Conservation (phyloP, 139 green algal species). For the Nannochloris sp. region DNA sequence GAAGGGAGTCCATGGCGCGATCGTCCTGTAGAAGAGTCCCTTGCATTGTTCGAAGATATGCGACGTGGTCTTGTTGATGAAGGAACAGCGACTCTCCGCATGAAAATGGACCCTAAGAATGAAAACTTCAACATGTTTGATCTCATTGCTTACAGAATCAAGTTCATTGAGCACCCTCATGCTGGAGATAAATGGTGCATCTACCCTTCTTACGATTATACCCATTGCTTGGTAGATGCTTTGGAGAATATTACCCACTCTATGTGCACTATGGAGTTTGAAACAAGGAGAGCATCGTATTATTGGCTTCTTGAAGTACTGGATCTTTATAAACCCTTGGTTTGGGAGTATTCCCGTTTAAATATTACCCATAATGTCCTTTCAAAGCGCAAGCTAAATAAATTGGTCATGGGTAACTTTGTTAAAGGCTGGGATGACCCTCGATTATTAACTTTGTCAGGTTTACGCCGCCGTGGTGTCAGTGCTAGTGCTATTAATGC, state of each 20-base stretch:
- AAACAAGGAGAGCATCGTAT: conserved; percentile 92
- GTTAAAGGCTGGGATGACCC: conserved; percentile 97
- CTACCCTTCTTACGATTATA: conserved; percentile 99
- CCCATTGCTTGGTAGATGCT: conserved; percentile 94
- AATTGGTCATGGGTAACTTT: conserved; percentile 66
- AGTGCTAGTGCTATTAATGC: conserved; percentile 83
- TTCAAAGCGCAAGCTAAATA: conserved; percentile 95
- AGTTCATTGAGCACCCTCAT: conserved; percentile 84
- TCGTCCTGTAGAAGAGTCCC: conserved; percentile 76
- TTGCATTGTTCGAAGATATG: conserved; percentile 97
- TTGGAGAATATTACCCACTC: conserved; percentile 99
- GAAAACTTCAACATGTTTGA: conserved; percentile 98
- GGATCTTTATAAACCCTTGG: conserved; percentile 90
- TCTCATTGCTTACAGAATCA: conserved; percentile 96
- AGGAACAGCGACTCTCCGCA: conserved; percentile 82
- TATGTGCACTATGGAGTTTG: conserved; percentile 99
- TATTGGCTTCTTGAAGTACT: conserved; percentile 86
- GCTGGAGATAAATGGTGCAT: conserved; percentile 86
- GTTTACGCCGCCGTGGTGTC: conserved; percentile 83
- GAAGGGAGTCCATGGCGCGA: conserved; percentile 82
- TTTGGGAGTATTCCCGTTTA: conserved; percentile 95
- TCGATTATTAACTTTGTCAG: conserved; percentile 84
- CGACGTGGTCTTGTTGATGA: conserved; percentile 82
- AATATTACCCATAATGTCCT: conserved; percentile 97
- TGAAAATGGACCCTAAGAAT: conserved; percentile 78